Base-by-base conservation (phyloP, 2,329 filamentous ascomycete species). In the Pseudocercospora crystallina region DNA sequence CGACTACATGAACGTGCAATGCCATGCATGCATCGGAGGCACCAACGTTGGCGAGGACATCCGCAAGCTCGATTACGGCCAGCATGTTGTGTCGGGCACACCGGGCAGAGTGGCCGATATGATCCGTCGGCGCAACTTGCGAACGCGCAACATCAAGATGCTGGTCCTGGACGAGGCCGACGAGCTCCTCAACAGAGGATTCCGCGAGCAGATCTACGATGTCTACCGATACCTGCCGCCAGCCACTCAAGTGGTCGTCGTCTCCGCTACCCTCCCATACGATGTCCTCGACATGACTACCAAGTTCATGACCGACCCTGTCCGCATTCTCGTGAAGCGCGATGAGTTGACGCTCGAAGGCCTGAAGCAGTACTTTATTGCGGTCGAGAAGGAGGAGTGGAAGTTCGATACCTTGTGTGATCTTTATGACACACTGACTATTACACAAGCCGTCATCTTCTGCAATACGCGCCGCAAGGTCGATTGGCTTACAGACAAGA, bases 1-100 rank as follows among this genome's bases (percentile, higher is more conserved):
- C 60, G 94, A 99, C 74, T 99, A 96, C 79, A 97, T 99, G 94
- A 96, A 96, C 69, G 90, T 99, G 3, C 91, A 99, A 74, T 99
- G 94, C 76, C 94, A 99, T 67, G 92, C 94, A 53, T 99, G 94
- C 74, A 97, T 99, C 66, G 94, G 94, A 61, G 94, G 94, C 54
- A 99, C 94, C 61, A 97, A 96, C 68, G 91, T 99, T 33, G 90
- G 94, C 63, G 94, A 97, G 70, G 94, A 99, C 69, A 99, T 99
- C 63, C 86, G 89, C 71, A 95, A 95, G 76, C 88, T 99, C 56
- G 90, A 97, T 71, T 94, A 97, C 65, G 94, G 94, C 58, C 94
- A 96, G 72, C 94, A 99, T 69, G 92, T 99, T 55, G 94, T 99
- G 32, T 96, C 91, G 10, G 94, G 94, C 54, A 99, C 94, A 1